phyloP scores from a whole-genome alignment of 495 filamentous ascomycete genomes.

The Penicillium samsonianum region DNA sequence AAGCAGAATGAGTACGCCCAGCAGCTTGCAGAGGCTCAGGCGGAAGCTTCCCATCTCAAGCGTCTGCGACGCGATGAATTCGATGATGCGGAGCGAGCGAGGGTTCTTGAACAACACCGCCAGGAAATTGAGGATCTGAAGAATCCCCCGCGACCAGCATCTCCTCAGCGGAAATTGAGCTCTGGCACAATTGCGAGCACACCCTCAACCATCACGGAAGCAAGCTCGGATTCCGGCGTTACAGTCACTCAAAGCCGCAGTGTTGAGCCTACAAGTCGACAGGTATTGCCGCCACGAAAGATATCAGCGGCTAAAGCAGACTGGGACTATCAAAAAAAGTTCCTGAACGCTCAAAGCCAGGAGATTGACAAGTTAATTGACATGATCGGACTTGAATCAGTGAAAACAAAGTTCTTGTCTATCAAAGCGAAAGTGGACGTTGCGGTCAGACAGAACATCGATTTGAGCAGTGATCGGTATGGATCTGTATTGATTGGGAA shows the following conservation, averaged over 20 bases:
- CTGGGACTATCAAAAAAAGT: slow-evolving; percentile 62
- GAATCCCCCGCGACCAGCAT: neutral
- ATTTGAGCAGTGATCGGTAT: slow-evolving; percentile 61
- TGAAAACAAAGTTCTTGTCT: slow-evolving; percentile 61
- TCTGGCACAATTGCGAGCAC: too few relatives aligned
- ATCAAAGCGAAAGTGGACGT: slow-evolving; percentile 72
- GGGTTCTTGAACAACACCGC: slow-evolving; percentile 47
- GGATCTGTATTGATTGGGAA: slow-evolving; percentile 70
- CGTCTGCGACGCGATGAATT: slow-evolving; percentile 46
- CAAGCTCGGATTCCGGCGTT: too few relatives aligned
- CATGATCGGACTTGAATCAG: slow-evolving; percentile 71
- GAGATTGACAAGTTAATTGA: slow-evolving; percentile 66
- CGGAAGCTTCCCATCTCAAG: slow-evolving; percentile 57
- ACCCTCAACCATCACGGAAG: too few relatives aligned
- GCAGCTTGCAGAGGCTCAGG: slow-evolving; percentile 55
- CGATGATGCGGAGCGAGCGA: slow-evolving; percentile 47
- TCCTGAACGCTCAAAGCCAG: slow-evolving; percentile 49
- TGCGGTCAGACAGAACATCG: slow-evolving; percentile 53
- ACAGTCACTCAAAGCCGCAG: neutral
- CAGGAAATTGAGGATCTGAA: slow-evolving; percentile 38
- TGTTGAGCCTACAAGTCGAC: neutral
- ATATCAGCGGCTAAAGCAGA: slow-evolving; percentile 45
- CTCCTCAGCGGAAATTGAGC: neutral
- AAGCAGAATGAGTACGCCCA: slow-evolving; percentile 52
- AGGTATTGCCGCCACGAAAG: slow-evolving; percentile 6